Percentiles rank a stretch among this genome's conserved stretches.
These are phyloP conservation scores for Trichophyton schoenleinii DNA, from an alignment of 2,329 filamentous ascomycete species.

Conservation along the genomic window DNA sequence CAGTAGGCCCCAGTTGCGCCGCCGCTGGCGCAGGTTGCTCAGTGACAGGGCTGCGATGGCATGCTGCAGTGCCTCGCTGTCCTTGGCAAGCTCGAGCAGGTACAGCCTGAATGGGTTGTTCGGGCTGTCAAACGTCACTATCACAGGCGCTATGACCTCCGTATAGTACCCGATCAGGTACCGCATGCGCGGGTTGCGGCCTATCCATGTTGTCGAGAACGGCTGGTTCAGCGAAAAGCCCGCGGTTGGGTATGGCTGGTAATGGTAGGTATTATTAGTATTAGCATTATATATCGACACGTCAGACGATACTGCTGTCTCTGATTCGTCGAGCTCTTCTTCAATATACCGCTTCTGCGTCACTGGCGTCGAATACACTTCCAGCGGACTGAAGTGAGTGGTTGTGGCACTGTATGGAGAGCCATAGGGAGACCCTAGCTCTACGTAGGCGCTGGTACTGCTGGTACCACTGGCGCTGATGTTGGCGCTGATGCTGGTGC, in stretches of 20 bases:
- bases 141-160: constrained; percentile 78
- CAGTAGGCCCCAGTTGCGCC: constrained; percentile 41
- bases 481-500: background rate
- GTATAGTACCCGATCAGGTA: constrained; percentile 91
- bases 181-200: constrained; percentile 62
- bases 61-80: constrained; percentile 75
- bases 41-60: constrained; percentile 80
- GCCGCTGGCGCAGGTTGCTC: constrained; percentile 79
- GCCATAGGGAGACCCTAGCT: background rate
- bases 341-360: background rate
- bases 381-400: background rate
- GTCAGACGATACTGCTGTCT: background rate
- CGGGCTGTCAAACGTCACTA: constrained; percentile 80
- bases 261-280: background rate
- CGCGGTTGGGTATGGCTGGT: background rate
- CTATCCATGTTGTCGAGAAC: constrained; percentile 33
- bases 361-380: background rate
- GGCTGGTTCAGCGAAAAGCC: background rate
- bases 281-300: background rate
- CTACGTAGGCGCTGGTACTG: background rate
- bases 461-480: background rate
- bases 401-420: background rate
- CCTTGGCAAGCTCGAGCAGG: constrained; percentile 62
- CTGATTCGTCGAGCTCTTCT: background rate
- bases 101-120: constrained; percentile 77